Conservation (phyloP, 768 basidiomycete genomes). For the Mycena alexandri region DNA sequence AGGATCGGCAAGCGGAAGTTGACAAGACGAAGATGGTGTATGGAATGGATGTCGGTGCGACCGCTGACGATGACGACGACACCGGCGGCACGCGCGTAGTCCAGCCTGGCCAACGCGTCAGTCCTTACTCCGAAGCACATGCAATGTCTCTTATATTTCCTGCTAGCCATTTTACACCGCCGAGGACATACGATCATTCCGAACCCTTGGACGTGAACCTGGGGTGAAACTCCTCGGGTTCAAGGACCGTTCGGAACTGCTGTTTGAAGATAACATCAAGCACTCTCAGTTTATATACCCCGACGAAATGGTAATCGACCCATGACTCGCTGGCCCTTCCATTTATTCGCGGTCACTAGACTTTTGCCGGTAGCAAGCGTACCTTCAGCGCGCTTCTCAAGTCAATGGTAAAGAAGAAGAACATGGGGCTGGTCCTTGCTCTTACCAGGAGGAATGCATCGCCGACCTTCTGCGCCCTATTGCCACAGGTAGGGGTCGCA, state of each 20-base stretch:
- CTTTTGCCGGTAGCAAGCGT: constrained; percentile 91
- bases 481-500: constrained; percentile 79
- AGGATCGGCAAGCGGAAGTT: constrained; percentile 62
- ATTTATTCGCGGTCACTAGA: constrained; percentile 52
- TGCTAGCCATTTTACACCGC: constrained; percentile 84
- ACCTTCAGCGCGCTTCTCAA: constrained; percentile 91
- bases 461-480: constrained; percentile 84
- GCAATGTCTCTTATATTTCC: constrained; percentile 4
- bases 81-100: constrained; percentile 56
- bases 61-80: constrained; percentile 54
- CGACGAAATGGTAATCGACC: constrained; percentile 78
- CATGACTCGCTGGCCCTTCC: neutral
- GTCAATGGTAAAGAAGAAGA: constrained; percentile 83
- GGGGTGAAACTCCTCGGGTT: constrained; percentile 95
- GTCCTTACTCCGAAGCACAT: constrained; percentile 28
- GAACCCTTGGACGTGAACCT: constrained; percentile 84
- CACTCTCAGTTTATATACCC: constrained; percentile 94
- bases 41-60: constrained; percentile 56
- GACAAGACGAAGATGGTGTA: constrained; percentile 61
- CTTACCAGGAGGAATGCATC: constrained; percentile 77
- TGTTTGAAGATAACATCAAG: constrained; percentile 91
- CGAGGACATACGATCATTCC: constrained; percentile 86
- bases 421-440: constrained; percentile 83
- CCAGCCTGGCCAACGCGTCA: constrained; percentile 65
- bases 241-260: constrained; percentile 76